Evolutionary conservation across 2,329 filamentous ascomycete genomes (phyloP).

Genomic region (Dactylellina parvicollis): DNA sequence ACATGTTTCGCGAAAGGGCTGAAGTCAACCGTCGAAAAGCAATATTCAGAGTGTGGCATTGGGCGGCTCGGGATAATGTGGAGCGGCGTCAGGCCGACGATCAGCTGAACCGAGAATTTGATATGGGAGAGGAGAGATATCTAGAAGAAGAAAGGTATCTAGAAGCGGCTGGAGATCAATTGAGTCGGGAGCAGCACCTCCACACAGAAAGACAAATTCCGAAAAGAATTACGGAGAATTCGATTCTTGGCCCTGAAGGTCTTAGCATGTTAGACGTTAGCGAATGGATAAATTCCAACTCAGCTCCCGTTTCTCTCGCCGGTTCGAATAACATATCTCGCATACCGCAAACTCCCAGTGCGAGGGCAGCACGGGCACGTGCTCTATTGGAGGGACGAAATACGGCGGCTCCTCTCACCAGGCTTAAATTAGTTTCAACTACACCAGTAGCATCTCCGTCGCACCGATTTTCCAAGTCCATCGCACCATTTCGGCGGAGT

Average conservation of each 20-base stretch:
- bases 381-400: constrained; percentile 38
- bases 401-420: constrained; percentile 16
- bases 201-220: background rate
- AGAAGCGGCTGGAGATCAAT: constrained; percentile 24
- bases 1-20: constrained; percentile 39
- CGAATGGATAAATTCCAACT: constrained; percentile 52
- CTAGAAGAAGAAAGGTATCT: constrained; percentile 12
- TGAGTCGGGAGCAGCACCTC: constrained; percentile 22
- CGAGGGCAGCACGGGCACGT: constrained; percentile 41
- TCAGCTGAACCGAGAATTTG: constrained; percentile 43
- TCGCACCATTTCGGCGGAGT: constrained; percentile 38
- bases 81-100: constrained; percentile 39
- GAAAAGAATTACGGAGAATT: constrained; percentile 12
- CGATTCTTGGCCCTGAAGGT: constrained; percentile 34
- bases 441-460: constrained; percentile 37
- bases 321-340: constrained; percentile 14
- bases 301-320: constrained; percentile 4
- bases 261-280: constrained; percentile 48
- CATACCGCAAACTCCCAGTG: constrained; percentile 45
- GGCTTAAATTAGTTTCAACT: constrained; percentile 39
- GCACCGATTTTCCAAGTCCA: constrained; percentile 30
- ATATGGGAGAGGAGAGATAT: constrained; percentile 29
- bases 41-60: constrained; percentile 35
- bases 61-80: constrained; percentile 22
- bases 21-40: constrained; percentile 34